Conservation (phyloP, 202 grass and related monocot genomes). For the Carex arenaria region DNA sequence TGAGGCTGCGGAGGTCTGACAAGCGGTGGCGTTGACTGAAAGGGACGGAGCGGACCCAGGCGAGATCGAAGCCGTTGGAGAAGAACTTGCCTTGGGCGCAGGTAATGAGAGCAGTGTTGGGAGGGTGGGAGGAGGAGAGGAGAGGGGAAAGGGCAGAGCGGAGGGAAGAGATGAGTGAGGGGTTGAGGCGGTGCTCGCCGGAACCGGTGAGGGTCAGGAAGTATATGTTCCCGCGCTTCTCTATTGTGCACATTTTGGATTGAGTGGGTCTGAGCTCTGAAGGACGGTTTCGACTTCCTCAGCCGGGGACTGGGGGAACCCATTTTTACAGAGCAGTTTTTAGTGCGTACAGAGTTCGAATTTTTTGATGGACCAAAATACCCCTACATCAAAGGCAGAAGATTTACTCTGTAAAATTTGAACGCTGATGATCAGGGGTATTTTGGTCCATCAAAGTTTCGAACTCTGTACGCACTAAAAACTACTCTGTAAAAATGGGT, state of each 20-base stretch:
- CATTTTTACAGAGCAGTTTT: too few species aligned
- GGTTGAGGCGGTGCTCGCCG: conserved; percentile 55
- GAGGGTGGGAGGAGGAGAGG: conserved; percentile 24
- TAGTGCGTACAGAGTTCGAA: too few species aligned
- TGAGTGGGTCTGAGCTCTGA: not conserved
- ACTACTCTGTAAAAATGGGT: too few species aligned
- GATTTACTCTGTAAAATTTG: too few species aligned
- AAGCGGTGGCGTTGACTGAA: conserved; percentile 18
- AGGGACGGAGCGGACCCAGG: conserved; percentile 42
- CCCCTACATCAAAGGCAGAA: too few species aligned
- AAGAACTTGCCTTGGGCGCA: conserved; percentile 74
- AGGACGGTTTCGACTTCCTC: not conserved
- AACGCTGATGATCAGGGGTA: too few species aligned
- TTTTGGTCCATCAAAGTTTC: too few species aligned
- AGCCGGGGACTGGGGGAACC: not conserved
- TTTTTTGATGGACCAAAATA: too few species aligned
- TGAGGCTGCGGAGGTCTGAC: conserved; percentile 6
- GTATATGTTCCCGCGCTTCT: conserved; percentile 50
- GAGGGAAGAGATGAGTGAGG: conserved; percentile 39
- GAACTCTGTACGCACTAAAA: too few species aligned
- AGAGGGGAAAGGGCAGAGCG: conserved; percentile 40
- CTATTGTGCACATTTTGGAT: conserved; percentile 39
- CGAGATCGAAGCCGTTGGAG: conserved; percentile 66
- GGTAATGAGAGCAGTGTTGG: conserved; percentile 36
- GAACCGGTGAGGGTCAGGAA: conserved; percentile 59